These are phyloP conservation scores for Histomonas meleagridis DNA, from an alignment of 208 protist species.

Conservation along the genomic window DNA sequence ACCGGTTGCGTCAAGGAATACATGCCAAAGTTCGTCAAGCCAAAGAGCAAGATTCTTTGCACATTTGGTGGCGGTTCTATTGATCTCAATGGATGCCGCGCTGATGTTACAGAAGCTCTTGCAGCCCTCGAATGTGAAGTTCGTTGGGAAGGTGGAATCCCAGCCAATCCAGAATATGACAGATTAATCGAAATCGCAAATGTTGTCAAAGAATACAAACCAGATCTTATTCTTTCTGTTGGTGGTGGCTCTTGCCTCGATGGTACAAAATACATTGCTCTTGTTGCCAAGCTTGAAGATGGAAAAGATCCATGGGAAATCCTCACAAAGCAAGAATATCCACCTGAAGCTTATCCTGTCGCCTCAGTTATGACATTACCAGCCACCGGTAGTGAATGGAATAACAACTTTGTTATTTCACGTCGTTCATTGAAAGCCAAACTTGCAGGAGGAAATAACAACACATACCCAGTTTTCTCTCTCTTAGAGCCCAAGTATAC, in stretches of 20 bases:
- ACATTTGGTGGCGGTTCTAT: neutral
- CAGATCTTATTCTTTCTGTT: neutral
- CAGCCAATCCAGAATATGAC: neutral
- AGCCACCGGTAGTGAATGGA: neutral
- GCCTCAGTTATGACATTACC: neutral
- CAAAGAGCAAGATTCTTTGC: neutral
- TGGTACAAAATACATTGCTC: neutral
- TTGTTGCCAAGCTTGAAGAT: neutral
- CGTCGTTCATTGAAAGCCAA: neutral
- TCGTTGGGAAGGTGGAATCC: neutral
- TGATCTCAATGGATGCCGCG: neutral
- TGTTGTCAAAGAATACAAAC: neutral
- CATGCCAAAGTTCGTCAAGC: neutral
- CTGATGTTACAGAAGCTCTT: neutral
- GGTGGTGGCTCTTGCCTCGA: neutral
- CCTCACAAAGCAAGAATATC: neutral
- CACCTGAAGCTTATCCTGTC: neutral
- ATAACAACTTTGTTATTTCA: neutral
- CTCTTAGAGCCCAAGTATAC: neutral
- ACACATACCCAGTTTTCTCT: neutral
- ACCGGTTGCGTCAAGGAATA: neutral
- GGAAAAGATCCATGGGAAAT: neutral
- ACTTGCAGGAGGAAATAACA: too few species aligned
- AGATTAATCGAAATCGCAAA: neutral
- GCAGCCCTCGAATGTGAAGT: neutral